Percentiles rank a stretch among this genome's conserved stretches.
Evolutionary conservation across 805 yeast genomes (phyloP).

Genomic region (Torulaspora delbrueckii): DNA sequence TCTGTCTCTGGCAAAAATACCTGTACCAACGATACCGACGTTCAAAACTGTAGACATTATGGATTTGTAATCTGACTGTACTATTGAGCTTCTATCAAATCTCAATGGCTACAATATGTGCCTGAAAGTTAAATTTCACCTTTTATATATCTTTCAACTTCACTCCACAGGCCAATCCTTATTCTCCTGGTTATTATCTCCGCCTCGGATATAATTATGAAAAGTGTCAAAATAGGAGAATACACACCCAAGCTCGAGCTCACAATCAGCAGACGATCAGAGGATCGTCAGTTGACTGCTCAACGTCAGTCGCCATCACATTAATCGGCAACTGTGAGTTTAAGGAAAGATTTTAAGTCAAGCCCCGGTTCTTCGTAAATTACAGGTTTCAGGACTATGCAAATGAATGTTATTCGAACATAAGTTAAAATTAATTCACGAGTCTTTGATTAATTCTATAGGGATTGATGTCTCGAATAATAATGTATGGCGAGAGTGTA

Average conservation of each 20-base stretch:
- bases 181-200: not conserved
- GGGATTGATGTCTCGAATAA: too few species aligned
- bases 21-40: conserved; percentile 72
- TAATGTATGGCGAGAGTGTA: too few species aligned
- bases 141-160: not conserved
- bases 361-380: too few species aligned
- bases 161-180: not conserved
- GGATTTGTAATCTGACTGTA: not conserved
- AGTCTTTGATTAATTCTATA: too few species aligned
- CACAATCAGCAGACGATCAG: not conserved
- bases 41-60: conserved; percentile 37
- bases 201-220: not conserved
- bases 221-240: not conserved
- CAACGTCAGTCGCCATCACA: not conserved
- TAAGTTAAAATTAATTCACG: too few species aligned
- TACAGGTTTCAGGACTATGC: too few species aligned
- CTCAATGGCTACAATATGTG: not conserved
- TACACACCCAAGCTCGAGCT: not conserved
- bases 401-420: too few species aligned
- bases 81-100: not conserved
- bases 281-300: not conserved
- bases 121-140: not conserved
- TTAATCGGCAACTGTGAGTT: too few species aligned
- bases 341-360: too few species aligned
- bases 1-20: conserved; percentile 79